These are phyloP conservation scores for Osmozyma mogii DNA, from an alignment of 805 yeast species.

Conservation along the genomic window DNA sequence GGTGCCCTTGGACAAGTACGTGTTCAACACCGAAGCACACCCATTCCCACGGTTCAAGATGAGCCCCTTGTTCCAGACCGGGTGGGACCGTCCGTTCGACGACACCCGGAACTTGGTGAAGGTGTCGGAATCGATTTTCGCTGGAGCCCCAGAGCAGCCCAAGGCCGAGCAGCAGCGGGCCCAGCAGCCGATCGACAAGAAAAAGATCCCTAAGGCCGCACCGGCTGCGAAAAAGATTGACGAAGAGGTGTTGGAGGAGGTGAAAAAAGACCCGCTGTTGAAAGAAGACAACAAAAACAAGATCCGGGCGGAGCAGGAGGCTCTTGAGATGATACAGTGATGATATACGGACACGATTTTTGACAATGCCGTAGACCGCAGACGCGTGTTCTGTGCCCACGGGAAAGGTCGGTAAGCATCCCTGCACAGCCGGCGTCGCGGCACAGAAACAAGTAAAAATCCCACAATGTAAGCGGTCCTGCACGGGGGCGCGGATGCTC, in stretches of 20 bases:
- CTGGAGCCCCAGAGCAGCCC: slow-evolving; percentile 8
- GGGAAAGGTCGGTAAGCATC: no score
- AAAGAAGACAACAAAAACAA: slow-evolving; percentile 20
- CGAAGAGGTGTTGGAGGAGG: slow-evolving; percentile 27
- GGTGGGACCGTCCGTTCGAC: slow-evolving; percentile 43
- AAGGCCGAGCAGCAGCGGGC: slow-evolving; percentile 2
- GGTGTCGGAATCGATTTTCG: slow-evolving; percentile 8
- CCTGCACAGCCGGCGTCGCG: no score
- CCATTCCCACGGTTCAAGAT: slow-evolving; percentile 71
- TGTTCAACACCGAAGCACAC: slow-evolving; percentile 91
- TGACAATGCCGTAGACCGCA: no score
- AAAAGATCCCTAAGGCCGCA: slow-evolving; percentile 32
- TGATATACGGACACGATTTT: no score
- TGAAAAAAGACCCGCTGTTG: slow-evolving; percentile 26
- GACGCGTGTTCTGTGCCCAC: no score
- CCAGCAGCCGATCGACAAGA: slow-evolving; percentile 16
- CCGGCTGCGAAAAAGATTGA: slow-evolving; percentile 32
- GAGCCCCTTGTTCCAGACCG: slow-evolving; percentile 47
- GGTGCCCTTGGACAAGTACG: slow-evolving; percentile 59
- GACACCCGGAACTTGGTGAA: slow-evolving; percentile 12
- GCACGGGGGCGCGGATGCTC: no score
- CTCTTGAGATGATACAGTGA: slow-evolving; percentile 3
- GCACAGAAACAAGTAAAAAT: no score
- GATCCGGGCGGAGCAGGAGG: slow-evolving; percentile 19
- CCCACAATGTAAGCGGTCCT: no score